These are phyloP conservation scores for Sphaerulina musiva DNA, from an alignment of 2,329 filamentous ascomycete species.

Conservation along the genomic window DNA sequence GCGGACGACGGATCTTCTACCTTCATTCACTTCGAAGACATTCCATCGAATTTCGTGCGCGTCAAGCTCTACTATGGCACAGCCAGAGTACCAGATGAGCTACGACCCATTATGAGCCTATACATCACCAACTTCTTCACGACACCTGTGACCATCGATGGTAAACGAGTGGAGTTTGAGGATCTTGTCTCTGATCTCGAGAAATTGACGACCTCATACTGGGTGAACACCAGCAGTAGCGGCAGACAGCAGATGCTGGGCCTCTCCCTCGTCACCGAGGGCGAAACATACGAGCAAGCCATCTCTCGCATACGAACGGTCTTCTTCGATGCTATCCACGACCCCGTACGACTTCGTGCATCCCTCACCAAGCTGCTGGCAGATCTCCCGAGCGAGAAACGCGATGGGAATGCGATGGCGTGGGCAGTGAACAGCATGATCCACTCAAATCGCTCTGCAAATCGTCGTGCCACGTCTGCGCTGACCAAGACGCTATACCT, in stretches of 20 bases:
- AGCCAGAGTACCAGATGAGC: slow-evolving; percentile 65
- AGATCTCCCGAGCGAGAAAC: slow-evolving; percentile 87
- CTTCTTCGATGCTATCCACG: slow-evolving; percentile 84
- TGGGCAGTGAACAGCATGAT: slow-evolving; percentile 64
- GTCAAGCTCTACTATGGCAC: slow-evolving; percentile 77
- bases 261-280: slow-evolving; percentile 78
- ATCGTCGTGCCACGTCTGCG: slow-evolving; percentile 69
- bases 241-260: slow-evolving; percentile 76
- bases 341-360: slow-evolving; percentile 57
- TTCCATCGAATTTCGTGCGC: slow-evolving; percentile 86
- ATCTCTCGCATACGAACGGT: slow-evolving; percentile 80
- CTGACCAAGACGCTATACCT: slow-evolving; percentile 84
- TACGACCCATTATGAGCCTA: slow-evolving; percentile 75
- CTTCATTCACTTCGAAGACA: slow-evolving; percentile 95
- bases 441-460: slow-evolving; percentile 69
- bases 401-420: slow-evolving; percentile 66
- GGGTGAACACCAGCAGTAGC: slow-evolving; percentile 58
- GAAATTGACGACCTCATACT: slow-evolving; percentile 80
- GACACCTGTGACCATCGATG: slow-evolving; percentile 72
- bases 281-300: slow-evolving; percentile 74
- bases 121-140: slow-evolving; percentile 94
- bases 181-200: slow-evolving; percentile 87
- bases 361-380: slow-evolving; percentile 75
- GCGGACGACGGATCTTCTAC: slow-evolving; percentile 58
- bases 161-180: slow-evolving; percentile 76